A percentile compares a stretch with the other conserved stretches of the same genome.
Evolutionary conservation across 1,139 yeast genomes (phyloP).

Genomic region (Protomyces inundatus): DNA sequence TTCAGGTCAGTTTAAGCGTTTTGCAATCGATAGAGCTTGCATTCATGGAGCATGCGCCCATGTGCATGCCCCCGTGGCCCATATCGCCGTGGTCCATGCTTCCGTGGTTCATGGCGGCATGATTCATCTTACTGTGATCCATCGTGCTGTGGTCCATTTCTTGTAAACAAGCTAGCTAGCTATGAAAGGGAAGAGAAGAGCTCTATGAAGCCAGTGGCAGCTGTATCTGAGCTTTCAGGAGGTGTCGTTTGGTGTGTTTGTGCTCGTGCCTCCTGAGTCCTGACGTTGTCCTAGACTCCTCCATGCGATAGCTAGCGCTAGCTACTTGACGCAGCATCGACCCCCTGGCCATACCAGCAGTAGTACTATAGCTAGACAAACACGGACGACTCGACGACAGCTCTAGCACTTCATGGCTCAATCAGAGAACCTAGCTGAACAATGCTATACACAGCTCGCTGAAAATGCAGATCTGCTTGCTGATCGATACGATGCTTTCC

Average conservation of each 20-base stretch:
- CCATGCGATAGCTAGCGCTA: too few relatives aligned
- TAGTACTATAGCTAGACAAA: too few relatives aligned
- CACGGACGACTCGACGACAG: background rate
- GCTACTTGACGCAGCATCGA: too few relatives aligned
- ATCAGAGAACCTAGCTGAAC: slow-evolving; percentile 9
- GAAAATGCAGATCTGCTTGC: slow-evolving; percentile 1
- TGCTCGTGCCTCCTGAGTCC: too few relatives aligned
- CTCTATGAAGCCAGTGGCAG: too few relatives aligned
- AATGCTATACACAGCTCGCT: slow-evolving; percentile 5
- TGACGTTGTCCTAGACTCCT: too few relatives aligned
- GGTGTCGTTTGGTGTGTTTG: too few relatives aligned
- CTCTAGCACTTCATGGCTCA: background rate
- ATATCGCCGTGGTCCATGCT: slow-evolving; percentile 1
- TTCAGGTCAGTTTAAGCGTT: background rate
- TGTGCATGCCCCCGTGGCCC: slow-evolving; percentile 5
- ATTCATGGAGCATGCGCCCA: slow-evolving; percentile 6
- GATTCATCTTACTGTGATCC: background rate
- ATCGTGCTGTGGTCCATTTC: background rate
- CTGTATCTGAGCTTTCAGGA: too few relatives aligned
- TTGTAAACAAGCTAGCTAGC: too few relatives aligned
- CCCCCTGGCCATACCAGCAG: too few relatives aligned
- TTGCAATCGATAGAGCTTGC: background rate
- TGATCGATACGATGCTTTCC: slow-evolving; percentile 4
- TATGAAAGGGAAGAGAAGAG: too few relatives aligned
- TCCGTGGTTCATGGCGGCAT: slow-evolving; percentile 6